Conservation (phyloP, 441 rosid species). For the Euphorbia neoarborescens region DNA sequence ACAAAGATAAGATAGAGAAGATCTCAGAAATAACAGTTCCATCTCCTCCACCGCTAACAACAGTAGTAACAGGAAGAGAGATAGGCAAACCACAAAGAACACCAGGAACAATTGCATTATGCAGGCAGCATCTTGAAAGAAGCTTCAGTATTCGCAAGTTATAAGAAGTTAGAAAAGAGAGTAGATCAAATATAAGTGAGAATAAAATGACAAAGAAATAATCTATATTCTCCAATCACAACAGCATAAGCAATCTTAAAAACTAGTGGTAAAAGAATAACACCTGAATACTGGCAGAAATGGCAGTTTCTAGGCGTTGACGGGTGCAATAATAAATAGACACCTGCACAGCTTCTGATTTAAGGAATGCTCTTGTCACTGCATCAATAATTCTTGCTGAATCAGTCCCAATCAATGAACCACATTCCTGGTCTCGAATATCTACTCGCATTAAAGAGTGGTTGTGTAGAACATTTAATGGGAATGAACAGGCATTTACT, state of each 20-base stretch:
- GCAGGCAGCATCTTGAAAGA: slow-evolving; percentile 83
- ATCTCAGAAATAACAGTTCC: slow-evolving; percentile 78
- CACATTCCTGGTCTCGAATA: slow-evolving; percentile 51
- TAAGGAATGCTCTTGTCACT: slow-evolving; percentile 64
- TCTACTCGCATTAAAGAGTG: slow-evolving; percentile 50
- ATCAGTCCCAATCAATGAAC: slow-evolving; percentile 43
- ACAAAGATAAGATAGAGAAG: slow-evolving; percentile 55
- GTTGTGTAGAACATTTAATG: slow-evolving; percentile 54
- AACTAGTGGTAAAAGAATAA: slow-evolving; percentile 9
- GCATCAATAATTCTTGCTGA: slow-evolving; percentile 62
- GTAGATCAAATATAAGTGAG: background rate
- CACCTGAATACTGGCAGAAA: slow-evolving; percentile 75
- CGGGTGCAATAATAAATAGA: slow-evolving; percentile 71
- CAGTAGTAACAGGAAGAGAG: slow-evolving; percentile 71
- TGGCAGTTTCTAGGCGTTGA: slow-evolving; percentile 61
- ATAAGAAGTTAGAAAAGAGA: background rate
- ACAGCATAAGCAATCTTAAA: background rate
- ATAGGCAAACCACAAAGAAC: slow-evolving; percentile 88
- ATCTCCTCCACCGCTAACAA: slow-evolving; percentile 92
- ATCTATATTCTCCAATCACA: slow-evolving; percentile 12
- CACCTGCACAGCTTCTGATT: slow-evolving; percentile 67
- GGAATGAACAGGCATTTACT: slow-evolving; percentile 47
- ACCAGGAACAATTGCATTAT: slow-evolving; percentile 61
- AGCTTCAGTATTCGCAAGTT: slow-evolving; percentile 43
- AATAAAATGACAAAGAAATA: slow-evolving; percentile 4